Evolutionary conservation across 495 filamentous ascomycete genomes (phyloP), one percentile per base, ranked within the genome.

Genomic region (Aspergillus bertholletiae): DNA sequence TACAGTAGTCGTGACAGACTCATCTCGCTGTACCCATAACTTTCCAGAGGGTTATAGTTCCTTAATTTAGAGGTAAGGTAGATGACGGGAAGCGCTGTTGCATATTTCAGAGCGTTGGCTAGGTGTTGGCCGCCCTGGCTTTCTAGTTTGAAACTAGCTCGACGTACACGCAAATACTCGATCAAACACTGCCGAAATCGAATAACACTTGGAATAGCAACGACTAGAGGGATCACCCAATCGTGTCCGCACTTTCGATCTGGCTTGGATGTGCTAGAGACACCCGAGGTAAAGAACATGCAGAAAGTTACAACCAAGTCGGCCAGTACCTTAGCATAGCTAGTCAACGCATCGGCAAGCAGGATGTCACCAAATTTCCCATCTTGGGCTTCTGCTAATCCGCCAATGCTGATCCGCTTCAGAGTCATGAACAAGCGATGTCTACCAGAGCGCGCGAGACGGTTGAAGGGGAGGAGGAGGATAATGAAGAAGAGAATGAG

Each of bases 361-460:
- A 98, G 74, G 51, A 97, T 86, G 65, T 98, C 94, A 39, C 89
- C 91, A 62, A 98, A 98, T 63, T 92, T 95, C 34, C 89, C 89
- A 73, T 92, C 84, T 47, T 87, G 81, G 7, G 86, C 68, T 67
- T 89, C 83, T 8, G 91, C 89, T n/a, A 96, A 69, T 1, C 90
- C 89, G 27, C 90, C 90, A 41, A 94, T 75, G 57, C 78, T 80
- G 41, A 96, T 81, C 27, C 90, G 87, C 51, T 82, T 82, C 15
- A 96, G 73, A 0, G 81, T 88, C 8, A 78, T 62, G 41, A 95
- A 82, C 40, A 96, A 85, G 4, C 89, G 84, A 46, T 79, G 79
- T 28, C 94, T 88, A 1, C 94, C 94, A 23, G 80, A 69, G 41
- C 82, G 81, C 27, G 88, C 87, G 55, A 88, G 79, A 32, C 80